Base-by-base conservation (phyloP, 1,284 basidiomycete species). In the Boletus smithii region DNA sequence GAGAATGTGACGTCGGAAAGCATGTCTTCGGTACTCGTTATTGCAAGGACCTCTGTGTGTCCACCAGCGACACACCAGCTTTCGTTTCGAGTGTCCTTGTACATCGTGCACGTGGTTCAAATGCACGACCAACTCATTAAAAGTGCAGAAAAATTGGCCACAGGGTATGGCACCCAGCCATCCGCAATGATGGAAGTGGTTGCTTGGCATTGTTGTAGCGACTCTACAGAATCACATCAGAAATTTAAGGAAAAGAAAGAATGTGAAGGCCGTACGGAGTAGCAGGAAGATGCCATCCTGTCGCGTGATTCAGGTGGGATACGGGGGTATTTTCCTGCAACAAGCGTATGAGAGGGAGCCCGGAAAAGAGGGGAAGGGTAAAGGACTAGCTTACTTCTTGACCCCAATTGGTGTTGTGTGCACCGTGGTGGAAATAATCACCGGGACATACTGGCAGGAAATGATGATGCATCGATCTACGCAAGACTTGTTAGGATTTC, bases 91-190 rank as follows among this genome's bases (percentile, higher is more conserved):
- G 7, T 48, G 3, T 8, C 48, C 48, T 4, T 35, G 22, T 2
- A 55, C 17, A 16, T 16, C 42, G 8, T 53, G 53, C 17, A 20
- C 8, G 3, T 7, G 14, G 0, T 35, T 26, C 0, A 42, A 24
- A 35, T 53, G 52, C 2, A n/a, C 5, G 20, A 55, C 5, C 23
- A 53, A 29, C 8, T 22, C 39, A 13, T 42, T 17, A 6, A 55
- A 46, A 1, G 27, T 36, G 26, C 1, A 1, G 24, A 51, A 55
- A 9, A 2, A 4, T 6, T 29, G 16, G 14, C 26, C 29, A 20
- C 53, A 53, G 4, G 7, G 30, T 17, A 23, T 8, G 0, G n/a
- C 23, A 8, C 57, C 44, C 8, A 40, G 24, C 33, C 50, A 55
- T 3, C 36, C 49, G 16, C 57, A 59, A 43, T 49, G 38, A n/a